Evolutionary conservation across 208 protist genomes (phyloP).

Genomic region (Leptomonas pyrrhocoris): DNA sequence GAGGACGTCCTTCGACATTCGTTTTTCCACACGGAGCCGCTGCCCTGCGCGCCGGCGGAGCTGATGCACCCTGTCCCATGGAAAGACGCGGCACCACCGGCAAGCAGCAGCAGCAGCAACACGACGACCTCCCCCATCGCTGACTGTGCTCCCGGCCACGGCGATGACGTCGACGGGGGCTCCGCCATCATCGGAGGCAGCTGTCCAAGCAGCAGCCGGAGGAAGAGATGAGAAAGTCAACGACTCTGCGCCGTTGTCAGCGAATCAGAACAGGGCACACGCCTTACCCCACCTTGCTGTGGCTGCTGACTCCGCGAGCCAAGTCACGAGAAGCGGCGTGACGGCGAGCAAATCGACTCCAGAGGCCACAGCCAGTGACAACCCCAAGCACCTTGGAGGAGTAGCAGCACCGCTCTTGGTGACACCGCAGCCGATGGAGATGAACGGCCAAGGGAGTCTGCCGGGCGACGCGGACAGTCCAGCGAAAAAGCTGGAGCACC

Average conservation of each 20-base stretch:
- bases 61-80: conserved; percentile 71
- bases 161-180: background rate
- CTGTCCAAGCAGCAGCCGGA: no score
- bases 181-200: no score
- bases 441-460: background rate
- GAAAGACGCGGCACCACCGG: conserved; percentile 1
- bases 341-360: no score
- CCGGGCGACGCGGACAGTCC: background rate
- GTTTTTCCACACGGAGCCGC: conserved; percentile 80
- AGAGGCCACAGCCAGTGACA: background rate
- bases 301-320: no score
- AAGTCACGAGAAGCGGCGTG: no score
- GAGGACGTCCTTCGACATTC: conserved; percentile 73
- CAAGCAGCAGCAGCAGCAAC: background rate
- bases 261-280: no score
- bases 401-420: no score
- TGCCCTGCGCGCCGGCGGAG: conserved; percentile 67
- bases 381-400: no score
- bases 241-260: no score
- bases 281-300: no score
- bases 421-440: no score
- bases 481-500: background rate
- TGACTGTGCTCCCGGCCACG: background rate
- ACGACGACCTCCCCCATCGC: background rate
- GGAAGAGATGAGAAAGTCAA: no score